Evolutionary conservation across 2,329 filamentous ascomycete species (phyloP).

Genomic region (Thelonectria rubi): DNA sequence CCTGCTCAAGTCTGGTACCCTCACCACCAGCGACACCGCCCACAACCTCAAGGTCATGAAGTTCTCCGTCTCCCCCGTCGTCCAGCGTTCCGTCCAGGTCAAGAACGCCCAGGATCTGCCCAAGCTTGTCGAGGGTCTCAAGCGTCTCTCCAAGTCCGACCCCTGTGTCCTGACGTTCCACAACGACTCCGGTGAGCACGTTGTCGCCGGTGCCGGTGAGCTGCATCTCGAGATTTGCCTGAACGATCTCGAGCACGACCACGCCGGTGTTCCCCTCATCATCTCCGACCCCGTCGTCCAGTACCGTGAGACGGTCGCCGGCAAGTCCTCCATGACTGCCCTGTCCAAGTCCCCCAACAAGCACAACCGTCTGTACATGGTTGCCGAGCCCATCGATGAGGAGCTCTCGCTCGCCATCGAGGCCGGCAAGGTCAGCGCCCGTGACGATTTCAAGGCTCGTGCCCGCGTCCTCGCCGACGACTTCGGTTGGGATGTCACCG

Average conservation of each 20-base stretch:
- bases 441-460: slow-evolving; percentile 99
- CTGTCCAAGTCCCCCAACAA: slow-evolving; percentile 99
- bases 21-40: slow-evolving; percentile 95
- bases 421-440: slow-evolving; percentile 86
- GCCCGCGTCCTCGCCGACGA: slow-evolving; percentile 96
- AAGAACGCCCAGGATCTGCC: slow-evolving; percentile 99
- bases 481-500: slow-evolving; percentile 98
- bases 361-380: slow-evolving; percentile 99
- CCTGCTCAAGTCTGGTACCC: slow-evolving; percentile 99
- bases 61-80: slow-evolving; percentile 99
- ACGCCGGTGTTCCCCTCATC: slow-evolving; percentile 97
- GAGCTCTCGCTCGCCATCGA: slow-evolving; percentile 93
- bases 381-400: slow-evolving; percentile 89
- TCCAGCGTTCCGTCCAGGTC: slow-evolving; percentile 98
- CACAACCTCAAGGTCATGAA: slow-evolving; percentile 99
- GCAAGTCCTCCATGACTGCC: slow-evolving; percentile 90
- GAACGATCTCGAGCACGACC: slow-evolving; percentile 99
- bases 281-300: slow-evolving; percentile 98
- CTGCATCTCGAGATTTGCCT: slow-evolving; percentile 99
- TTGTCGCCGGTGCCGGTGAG: slow-evolving; percentile 99
- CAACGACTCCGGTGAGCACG: slow-evolving; percentile 94
- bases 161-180: slow-evolving; percentile 95
- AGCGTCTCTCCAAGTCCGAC: slow-evolving; percentile 99
- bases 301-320: slow-evolving; percentile 95
- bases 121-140: slow-evolving; percentile 99